Evolutionary conservation across 768 basidiomycete genomes (phyloP).

Genomic region (Paxillus involutus): DNA sequence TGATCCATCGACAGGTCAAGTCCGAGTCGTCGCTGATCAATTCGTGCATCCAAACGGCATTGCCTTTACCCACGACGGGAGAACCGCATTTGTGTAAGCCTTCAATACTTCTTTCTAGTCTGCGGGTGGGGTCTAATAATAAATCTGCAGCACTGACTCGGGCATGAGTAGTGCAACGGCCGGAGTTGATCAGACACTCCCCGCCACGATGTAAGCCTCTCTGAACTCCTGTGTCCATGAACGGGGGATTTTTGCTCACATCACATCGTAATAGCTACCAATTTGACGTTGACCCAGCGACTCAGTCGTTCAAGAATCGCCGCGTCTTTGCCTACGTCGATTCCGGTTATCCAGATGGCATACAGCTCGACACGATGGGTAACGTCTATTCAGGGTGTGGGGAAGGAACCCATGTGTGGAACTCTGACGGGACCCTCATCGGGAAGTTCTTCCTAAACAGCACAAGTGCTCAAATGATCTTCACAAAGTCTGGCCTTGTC

Average conservation of each 20-base stretch:
- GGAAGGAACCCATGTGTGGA: slow-evolving; percentile 71
- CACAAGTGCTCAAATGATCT: slow-evolving; percentile 38
- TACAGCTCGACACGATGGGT: slow-evolving; percentile 61
- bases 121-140: slow-evolving; percentile 6
- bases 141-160: slow-evolving; percentile 32
- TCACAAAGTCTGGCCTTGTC: slow-evolving; percentile 40
- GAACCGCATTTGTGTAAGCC: slow-evolving; percentile 60
- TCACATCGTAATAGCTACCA: slow-evolving; percentile 48
- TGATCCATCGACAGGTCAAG: slow-evolving; percentile 61
- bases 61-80: slow-evolving; percentile 67
- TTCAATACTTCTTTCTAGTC: not conserved
- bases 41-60: slow-evolving; percentile 75
- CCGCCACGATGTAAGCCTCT: slow-evolving; percentile 62
- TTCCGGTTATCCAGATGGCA: slow-evolving; percentile 65
- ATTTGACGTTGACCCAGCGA: slow-evolving; percentile 61
- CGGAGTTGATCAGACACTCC: slow-evolving; percentile 54
- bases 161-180: slow-evolving; percentile 39
- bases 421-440: slow-evolving; percentile 51
- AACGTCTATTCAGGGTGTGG: slow-evolving; percentile 69
- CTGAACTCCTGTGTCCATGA: not conserved
- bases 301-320: slow-evolving; percentile 55
- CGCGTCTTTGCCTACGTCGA: slow-evolving; percentile 69
- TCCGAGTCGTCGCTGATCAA: slow-evolving; percentile 76
- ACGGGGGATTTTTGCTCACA: not conserved
- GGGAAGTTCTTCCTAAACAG: slow-evolving; percentile 60